phyloP scores from a whole-genome alignment of 768 basidiomycete genomes.

The Tephrocybe sp. region DNA sequence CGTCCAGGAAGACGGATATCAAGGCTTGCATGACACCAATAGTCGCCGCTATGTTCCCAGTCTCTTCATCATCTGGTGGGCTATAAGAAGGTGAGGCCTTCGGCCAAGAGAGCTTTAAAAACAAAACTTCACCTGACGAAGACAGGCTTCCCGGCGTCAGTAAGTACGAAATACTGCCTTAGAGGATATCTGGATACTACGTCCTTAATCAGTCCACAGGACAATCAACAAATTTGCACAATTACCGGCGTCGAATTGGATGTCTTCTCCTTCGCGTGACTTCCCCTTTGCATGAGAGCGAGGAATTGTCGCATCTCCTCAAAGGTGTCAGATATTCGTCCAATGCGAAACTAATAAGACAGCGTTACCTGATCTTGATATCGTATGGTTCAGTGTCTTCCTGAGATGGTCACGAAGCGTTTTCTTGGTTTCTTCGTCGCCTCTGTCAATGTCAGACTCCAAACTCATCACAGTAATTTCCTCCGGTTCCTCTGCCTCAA shows the following conservation, averaged over 20 bases:
- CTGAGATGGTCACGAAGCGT: slow-evolving; percentile 70
- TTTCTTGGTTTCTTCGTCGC: slow-evolving; percentile 62
- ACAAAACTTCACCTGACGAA: slow-evolving; percentile 67
- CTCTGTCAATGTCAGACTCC: slow-evolving; percentile 37
- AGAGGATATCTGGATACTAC: slow-evolving; percentile 45
- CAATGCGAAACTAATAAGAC: neutral
- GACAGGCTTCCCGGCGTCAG: slow-evolving; percentile 97
- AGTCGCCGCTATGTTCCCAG: slow-evolving; percentile 70
- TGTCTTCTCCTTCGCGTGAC: slow-evolving; percentile 34
- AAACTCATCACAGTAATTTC: slow-evolving; percentile 45
- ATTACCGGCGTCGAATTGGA: slow-evolving; percentile 41
- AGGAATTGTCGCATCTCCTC: slow-evolving; percentile 28
- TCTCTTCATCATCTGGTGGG: slow-evolving; percentile 53
- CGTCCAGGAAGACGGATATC: slow-evolving; percentile 93
- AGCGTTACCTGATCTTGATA: slow-evolving; percentile 45
- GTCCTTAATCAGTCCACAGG: slow-evolving; percentile 13
- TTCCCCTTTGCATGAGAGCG: slow-evolving; percentile 31
- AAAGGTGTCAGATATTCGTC: slow-evolving; percentile 4
- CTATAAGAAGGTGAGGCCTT: slow-evolving; percentile 26
- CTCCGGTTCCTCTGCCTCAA: slow-evolving; percentile 56
- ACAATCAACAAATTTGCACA: neutral
- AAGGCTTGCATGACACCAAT: slow-evolving; percentile 95
- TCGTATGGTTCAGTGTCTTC: slow-evolving; percentile 58
- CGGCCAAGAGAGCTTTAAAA: neutral
- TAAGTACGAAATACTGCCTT: slow-evolving; percentile 89